Base-by-base conservation (phyloP, 148 eudicot genomes). In the Fallopia convolvulus region DNA sequence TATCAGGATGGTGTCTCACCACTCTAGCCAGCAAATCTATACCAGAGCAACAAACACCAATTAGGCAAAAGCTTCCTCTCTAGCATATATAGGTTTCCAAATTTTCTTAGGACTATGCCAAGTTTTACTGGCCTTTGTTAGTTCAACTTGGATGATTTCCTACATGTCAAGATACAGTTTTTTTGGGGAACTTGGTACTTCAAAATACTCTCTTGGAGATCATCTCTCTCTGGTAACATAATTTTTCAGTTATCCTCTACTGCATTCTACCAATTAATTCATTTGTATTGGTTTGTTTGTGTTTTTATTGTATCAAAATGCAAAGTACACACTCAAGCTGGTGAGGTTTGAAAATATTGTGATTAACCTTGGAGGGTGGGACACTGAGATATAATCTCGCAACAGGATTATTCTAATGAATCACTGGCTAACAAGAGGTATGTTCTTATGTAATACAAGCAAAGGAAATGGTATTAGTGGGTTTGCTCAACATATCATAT, bases 21-120 rank as follows among this genome's bases (percentile, higher is more conserved):
- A 92, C 77, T 52, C 93, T n/a, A 92, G 93, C 86, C 90, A 90
- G 75, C 93, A 88, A 85, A 89, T 89, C 5, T 91, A 89, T 82
- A 91, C 97, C 55, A 82, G 97, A 78, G 89, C 97, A 14, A 91
- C 93, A 40, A 88, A 91, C 75, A 84, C 81, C 0, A 73, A 21
- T 36, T 73, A 73, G 53, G 72, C 44, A 4, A 68, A 33, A 33
- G 6, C 18, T 63, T 9, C 5, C 14, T 60, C 26, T 4, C 17
- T 30, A 30, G 18, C 39, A 30, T 32, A 30, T 32, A 30, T 63
- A 63, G 70, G 26, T n/a, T 63, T 32, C 26, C 30, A 30, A 30
- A 12, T 30, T 63, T 63, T 26, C 8, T 30, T 32, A 30, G 13
- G 33, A 33, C 44, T 36, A 36, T 33, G 72, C 44, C 21, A 36